Evolutionary conservation across 495 filamentous ascomycete species (phyloP).

Genomic region (Endocarpon pusillum): DNA sequence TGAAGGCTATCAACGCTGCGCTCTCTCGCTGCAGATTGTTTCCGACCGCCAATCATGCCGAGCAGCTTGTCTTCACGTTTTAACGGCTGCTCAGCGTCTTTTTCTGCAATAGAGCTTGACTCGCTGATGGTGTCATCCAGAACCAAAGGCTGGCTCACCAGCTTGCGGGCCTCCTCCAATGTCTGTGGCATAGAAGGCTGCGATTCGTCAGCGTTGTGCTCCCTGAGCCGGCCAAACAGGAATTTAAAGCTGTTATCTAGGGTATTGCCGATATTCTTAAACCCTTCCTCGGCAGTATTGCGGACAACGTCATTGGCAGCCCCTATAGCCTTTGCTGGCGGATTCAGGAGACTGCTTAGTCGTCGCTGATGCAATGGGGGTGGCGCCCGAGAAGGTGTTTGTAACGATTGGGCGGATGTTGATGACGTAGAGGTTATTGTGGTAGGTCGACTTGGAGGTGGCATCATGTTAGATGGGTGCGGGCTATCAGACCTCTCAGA

Average conservation of each 20-base stretch:
- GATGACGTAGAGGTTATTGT: slow-evolving; percentile 19
- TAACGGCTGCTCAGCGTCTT: slow-evolving; percentile 13
- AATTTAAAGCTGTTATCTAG: slow-evolving; percentile 88
- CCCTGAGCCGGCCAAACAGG: slow-evolving; percentile 73
- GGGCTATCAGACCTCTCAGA: slow-evolving; percentile 19
- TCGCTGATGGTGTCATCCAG: slow-evolving; percentile 33
- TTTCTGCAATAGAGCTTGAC: slow-evolving; percentile 19
- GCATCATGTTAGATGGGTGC: slow-evolving; percentile 9
- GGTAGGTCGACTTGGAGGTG: slow-evolving; percentile 5
- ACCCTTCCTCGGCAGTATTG: slow-evolving; percentile 69
- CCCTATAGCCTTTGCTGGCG: slow-evolving; percentile 59
- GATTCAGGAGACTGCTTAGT: slow-evolving; percentile 69
- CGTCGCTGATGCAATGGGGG: slow-evolving; percentile 39
- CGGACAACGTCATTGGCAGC: slow-evolving; percentile 71
- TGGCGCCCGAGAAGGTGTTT: slow-evolving; percentile 20
- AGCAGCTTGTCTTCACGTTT: slow-evolving; percentile 40
- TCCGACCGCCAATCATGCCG: slow-evolving; percentile 43
- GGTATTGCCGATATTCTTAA: slow-evolving; percentile 78
- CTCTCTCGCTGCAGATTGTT: slow-evolving; percentile 35
- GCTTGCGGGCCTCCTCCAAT: slow-evolving; percentile 74
- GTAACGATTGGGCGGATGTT: slow-evolving; percentile 18
- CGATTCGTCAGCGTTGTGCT: slow-evolving; percentile 28
- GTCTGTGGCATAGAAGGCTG: slow-evolving; percentile 55
- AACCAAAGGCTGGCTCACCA: slow-evolving; percentile 54
- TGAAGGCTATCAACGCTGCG: slow-evolving; percentile 60